A percentile compares a stretch with the other conserved stretches of the same genome.
phyloP scores from a whole-genome alignment of 352 stramenopile species.

The Salisapilia sapeloensis region DNA sequence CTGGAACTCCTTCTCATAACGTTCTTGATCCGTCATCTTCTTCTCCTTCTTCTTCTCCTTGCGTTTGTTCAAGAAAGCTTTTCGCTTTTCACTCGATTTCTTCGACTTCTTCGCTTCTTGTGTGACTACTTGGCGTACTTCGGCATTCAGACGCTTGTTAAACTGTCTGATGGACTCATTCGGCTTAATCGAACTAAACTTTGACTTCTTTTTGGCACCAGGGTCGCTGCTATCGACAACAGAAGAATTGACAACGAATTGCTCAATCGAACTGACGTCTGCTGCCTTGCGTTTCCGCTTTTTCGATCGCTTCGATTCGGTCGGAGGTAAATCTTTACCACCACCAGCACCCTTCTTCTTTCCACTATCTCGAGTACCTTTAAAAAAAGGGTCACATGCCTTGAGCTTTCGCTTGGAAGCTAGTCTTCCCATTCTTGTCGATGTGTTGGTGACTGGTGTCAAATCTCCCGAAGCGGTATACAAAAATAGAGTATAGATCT shows the following conservation, averaged over 20 bases:
- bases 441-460: too few relatives aligned
- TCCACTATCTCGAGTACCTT: conserved; percentile 49
- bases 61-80: conserved; percentile 56
- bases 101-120: conserved; percentile 62
- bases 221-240: conserved; percentile 10
- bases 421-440: conserved; percentile 69
- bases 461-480: too few relatives aligned
- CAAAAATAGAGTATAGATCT: too few relatives aligned
- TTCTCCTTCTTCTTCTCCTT: conserved; percentile 51
- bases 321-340: conserved; percentile 55
- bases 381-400: conserved; percentile 77
- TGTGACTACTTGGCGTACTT: conserved; percentile 75
- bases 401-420: conserved; percentile 72
- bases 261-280: conserved; percentile 42
- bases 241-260: conserved; percentile 38
- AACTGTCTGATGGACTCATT: conserved; percentile 70
- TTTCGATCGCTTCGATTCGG: conserved; percentile 58
- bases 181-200: conserved; percentile 37
- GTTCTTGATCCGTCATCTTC: conserved; percentile 71
- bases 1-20: conserved; percentile 64
- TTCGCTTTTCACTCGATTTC: conserved; percentile 60
- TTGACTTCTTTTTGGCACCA: conserved; percentile 26
- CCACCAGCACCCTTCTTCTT: conserved; percentile 52
- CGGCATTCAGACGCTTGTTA: conserved; percentile 67
- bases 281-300: conserved; percentile 54